A percentile compares a stretch with the other conserved stretches of the same genome.
phyloP scores from a whole-genome alignment of 1,284 basidiomycete genomes.

The Serendipita sp. region DNA sequence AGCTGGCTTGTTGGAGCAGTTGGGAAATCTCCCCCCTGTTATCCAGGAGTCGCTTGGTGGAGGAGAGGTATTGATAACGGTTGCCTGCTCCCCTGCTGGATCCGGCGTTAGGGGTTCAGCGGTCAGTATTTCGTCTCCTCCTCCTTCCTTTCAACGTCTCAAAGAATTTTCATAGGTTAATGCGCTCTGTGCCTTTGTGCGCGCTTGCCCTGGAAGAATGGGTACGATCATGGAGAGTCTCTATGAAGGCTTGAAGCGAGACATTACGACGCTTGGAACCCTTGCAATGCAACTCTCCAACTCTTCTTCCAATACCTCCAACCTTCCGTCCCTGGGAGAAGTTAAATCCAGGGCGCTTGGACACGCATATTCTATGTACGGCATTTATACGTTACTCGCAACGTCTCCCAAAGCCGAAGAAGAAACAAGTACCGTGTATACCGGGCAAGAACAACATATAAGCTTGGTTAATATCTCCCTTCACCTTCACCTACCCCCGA shows the following conservation, averaged over 20 bases:
- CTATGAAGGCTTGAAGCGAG: constrained; percentile 29
- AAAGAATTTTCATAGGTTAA: neutral
- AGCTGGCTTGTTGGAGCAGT: constrained; percentile 70
- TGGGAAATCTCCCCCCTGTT: constrained; percentile 82
- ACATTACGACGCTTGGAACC: constrained; percentile 41
- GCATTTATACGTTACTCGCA: neutral
- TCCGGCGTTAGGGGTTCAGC: neutral
- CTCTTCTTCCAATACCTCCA: neutral
- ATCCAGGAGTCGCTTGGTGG: constrained; percentile 41
- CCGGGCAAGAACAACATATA: neutral
- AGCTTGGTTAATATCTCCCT: neutral
- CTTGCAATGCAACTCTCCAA: neutral
- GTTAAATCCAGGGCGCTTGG: constrained; percentile 50
- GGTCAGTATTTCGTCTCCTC: neutral
- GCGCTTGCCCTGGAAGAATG: constrained; percentile 1
- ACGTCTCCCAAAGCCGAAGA: neutral
- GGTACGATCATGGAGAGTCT: neutral
- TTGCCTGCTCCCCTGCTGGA: neutral
- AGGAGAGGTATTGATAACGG: neutral
- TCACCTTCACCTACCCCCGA: constrained; percentile 1
- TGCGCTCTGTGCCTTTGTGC: constrained; percentile 1
- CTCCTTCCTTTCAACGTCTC: neutral
- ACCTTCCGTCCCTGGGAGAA: neutral
- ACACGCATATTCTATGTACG: constrained; percentile 47
- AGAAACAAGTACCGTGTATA: neutral